These are phyloP conservation scores for Millerozyma miso DNA, from an alignment of 805 yeast genomes.

Conservation along the genomic window DNA sequence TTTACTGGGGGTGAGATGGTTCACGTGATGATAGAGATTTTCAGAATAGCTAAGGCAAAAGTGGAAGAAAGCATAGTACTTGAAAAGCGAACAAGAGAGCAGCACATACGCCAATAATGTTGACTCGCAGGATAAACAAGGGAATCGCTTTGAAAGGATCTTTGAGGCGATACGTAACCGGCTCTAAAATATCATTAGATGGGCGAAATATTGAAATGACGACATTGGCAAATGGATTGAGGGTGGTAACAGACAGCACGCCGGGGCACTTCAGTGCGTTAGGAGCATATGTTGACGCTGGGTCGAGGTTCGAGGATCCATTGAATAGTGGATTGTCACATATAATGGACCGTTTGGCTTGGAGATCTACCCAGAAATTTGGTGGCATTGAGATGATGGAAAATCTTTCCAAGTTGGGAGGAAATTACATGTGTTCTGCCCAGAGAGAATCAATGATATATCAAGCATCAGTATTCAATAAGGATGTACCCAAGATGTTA, in stretches of 20 bases:
- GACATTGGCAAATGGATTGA: constrained; percentile 67
- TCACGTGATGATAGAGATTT: neutral
- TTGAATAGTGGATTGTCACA: constrained; percentile 72
- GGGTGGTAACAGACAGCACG: constrained; percentile 77
- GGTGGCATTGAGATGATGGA: constrained; percentile 70
- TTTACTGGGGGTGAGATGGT: no score
- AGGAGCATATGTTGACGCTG: constrained; percentile 87
- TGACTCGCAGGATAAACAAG: neutral
- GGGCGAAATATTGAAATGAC: constrained; percentile 23
- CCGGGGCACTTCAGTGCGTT: constrained; percentile 91
- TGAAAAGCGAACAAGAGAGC: no score
- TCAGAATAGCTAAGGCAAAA: neutral
- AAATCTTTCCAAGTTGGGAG: constrained; percentile 76
- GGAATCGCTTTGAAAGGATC: neutral
- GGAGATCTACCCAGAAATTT: constrained; percentile 59
- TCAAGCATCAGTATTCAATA: constrained; percentile 91
- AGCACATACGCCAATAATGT: neutral
- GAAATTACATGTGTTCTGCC: constrained; percentile 89
- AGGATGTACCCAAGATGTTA: constrained; percentile 77
- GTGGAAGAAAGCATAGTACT: neutral
- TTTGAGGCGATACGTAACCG: constrained; percentile 5
- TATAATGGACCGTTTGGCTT: constrained; percentile 80
- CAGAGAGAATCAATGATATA: constrained; percentile 89
- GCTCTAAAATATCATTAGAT: constrained; percentile 4
- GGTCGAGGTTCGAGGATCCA: constrained; percentile 74